Evolutionary conservation across 2,329 filamentous ascomycete species (phyloP), one percentile per base, ranked within the genome.

Genomic region (Phyllosticta citribraziliensis): DNA sequence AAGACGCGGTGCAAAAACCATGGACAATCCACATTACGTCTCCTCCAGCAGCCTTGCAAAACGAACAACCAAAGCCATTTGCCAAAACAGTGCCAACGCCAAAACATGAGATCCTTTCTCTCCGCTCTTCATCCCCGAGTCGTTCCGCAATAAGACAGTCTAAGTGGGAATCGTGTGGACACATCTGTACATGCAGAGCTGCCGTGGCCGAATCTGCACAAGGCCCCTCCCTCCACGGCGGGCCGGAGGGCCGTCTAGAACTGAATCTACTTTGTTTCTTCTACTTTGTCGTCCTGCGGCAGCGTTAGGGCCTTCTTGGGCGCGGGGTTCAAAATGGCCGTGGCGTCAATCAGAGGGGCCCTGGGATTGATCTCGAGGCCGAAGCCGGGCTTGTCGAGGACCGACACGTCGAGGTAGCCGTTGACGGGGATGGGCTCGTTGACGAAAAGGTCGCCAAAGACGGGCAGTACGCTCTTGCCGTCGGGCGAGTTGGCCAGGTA

Each of bases 401-500:
- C 85, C 19, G 85, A 84, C 3, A 91, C 83, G 64, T 91, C 89
- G 56, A 97, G 80, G 74, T 85, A 95, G 0, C 92, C 92, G 68
- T 91, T 87, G 12, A 80, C 84, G 1, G 91, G 91, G 63, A 97
- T 93, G 5, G 91, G 91, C 78, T 97, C 92, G 73, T 96, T 91
- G 40, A 88, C 70, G 76, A 96, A 97, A 57, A 97, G 79, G 68
- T 96, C 89, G 40, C 92, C 92, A 74, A 97, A 97, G 6, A 97
- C 92, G 2, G 92, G 92, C 64, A 93, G 78, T 19, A 97, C 92
- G 64, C 86, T 91, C 79, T 91, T 89, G 56, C 92, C 92, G 69
- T 97, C 91, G 0, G 91, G 84, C 2, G 91, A 96, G 77, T 96
- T 96, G 67, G 92, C 92, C 24, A 97, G 82, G 71, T 97, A 97